Evolutionary conservation across 257 asterid species (phyloP).

Genomic region (Orobanche coerulescens): DNA sequence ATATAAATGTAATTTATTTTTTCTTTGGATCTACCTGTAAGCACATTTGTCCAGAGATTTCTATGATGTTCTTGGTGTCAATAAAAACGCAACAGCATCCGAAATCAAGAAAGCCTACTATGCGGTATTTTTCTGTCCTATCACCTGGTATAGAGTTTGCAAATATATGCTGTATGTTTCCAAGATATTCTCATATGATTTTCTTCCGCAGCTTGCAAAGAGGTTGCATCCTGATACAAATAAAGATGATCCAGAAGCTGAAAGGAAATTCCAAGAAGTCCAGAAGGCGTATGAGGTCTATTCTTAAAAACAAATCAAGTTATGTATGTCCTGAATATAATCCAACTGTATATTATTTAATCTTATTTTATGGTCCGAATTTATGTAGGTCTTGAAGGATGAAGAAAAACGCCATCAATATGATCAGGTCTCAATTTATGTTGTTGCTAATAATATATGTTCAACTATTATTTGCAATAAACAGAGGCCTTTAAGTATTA

Average conservation of each 20-base stretch:
- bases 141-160: not conserved
- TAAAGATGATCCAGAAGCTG: slow-evolving; percentile 84
- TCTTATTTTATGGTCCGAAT: not conserved
- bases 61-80: slow-evolving; percentile 71
- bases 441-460: not conserved
- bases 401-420: slow-evolving; percentile 78
- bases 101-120: slow-evolving; percentile 83
- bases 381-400: slow-evolving; percentile 77
- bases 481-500: not conserved
- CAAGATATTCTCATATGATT: slow-evolving; percentile 10
- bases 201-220: slow-evolving; percentile 69
- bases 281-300: slow-evolving; percentile 85
- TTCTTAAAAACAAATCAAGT: slow-evolving; percentile 6
- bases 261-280: slow-evolving; percentile 75
- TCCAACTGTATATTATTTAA: not conserved
- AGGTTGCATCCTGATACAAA: slow-evolving; percentile 88
- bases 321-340: not conserved
- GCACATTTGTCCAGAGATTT: slow-evolving; percentile 55
- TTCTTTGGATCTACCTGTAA: slow-evolving; percentile 19
- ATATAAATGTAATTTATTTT: too few relatives aligned
- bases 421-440: slow-evolving; percentile 56
- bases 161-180: not conserved
- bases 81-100: slow-evolving; percentile 65
- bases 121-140: slow-evolving; percentile 37
- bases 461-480: not conserved